phyloP scores from a whole-genome alignment of 306 rosid genomes.

The Vachellia collinsii region DNA sequence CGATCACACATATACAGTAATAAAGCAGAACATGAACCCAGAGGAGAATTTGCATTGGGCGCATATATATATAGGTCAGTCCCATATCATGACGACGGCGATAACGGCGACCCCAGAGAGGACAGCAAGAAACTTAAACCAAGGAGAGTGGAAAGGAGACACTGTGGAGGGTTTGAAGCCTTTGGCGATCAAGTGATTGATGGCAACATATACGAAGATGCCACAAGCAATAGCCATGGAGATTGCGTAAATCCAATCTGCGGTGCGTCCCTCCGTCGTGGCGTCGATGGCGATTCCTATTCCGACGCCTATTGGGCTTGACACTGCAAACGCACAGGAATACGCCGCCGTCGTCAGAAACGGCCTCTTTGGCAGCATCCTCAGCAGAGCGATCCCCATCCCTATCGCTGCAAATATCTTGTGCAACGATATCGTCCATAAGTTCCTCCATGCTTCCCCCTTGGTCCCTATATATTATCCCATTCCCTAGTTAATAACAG shows the following conservation, averaged over 20 bases:
- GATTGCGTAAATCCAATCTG: conserved; percentile 78
- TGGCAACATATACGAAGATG: no score
- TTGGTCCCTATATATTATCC: conserved; percentile 61
- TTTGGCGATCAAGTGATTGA: no score
- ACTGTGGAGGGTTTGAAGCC: no score
- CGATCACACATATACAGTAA: no score
- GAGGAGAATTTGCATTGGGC: no score
- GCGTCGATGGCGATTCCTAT: conserved; percentile 82
- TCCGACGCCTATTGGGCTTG: conserved; percentile 79
- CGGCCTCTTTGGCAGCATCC: conserved; percentile 73
- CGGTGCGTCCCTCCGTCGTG: conserved; percentile 63
- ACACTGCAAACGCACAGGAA: conserved; percentile 68
- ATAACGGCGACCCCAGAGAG: no score
- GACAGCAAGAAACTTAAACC: no score
- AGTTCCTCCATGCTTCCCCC: conserved; percentile 78
- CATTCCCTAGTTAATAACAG: no score
- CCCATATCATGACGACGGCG: no score
- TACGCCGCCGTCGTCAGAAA: conserved; percentile 51
- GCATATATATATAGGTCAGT: no score
- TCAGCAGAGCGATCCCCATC: conserved; percentile 81
- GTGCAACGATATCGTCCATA: conserved; percentile 85
- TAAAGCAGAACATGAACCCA: neutral
- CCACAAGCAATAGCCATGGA: conserved; percentile 82
- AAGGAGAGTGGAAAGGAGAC: no score
- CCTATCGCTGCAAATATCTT: conserved; percentile 82